Percentiles rank a stretch among this genome's conserved stretches.
Conservation (phyloP, 1,284 basidiomycete species). For the Afroboletus lepidellus region DNA sequence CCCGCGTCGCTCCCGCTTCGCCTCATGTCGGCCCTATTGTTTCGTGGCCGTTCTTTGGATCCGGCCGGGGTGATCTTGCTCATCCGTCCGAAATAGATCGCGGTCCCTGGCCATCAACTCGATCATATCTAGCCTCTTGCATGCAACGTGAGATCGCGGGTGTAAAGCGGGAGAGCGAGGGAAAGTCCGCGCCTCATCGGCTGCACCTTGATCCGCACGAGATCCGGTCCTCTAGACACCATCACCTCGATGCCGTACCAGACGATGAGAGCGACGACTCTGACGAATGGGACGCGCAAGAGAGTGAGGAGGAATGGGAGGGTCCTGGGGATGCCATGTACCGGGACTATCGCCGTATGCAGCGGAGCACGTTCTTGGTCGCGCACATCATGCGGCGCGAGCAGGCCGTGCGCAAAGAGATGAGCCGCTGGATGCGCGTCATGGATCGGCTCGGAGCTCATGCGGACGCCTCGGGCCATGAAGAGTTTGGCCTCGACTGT, state of each 20-base stretch:
- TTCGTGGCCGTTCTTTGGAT: constrained; percentile 85
- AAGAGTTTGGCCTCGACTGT: constrained; percentile 71
- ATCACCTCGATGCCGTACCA: constrained; percentile 59
- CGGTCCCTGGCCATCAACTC: constrained; percentile 66
- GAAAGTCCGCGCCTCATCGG: constrained; percentile 66
- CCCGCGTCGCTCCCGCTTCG: constrained; percentile 11
- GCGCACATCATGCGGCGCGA: constrained; percentile 65
- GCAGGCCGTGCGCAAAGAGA: constrained; percentile 60
- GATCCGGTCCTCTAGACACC: constrained; percentile 65
- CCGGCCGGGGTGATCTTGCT: constrained; percentile 66
- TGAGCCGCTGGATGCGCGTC: constrained; percentile 61
- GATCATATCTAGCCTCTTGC: constrained; percentile 62
- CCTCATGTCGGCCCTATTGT: constrained; percentile 70
- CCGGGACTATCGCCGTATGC: constrained; percentile 73
- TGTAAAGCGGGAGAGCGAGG: constrained; percentile 71
- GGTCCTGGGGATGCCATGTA: constrained; percentile 72
- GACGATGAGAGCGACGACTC: constrained; percentile 68
- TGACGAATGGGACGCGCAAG: constrained; percentile 72
- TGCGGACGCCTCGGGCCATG: constrained; percentile 29
- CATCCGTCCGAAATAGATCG: constrained; percentile 70
- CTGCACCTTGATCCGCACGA: constrained; percentile 77
- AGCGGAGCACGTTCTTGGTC: constrained; percentile 71
- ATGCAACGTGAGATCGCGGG: constrained; percentile 62
- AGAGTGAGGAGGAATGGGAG: constrained; percentile 76
- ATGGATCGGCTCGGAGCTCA: constrained; percentile 55